A percentile compares a stretch with the other conserved stretches of the same genome.
Conservation (phyloP, 257 asterid genomes). For the Marsdenia floribunda region DNA sequence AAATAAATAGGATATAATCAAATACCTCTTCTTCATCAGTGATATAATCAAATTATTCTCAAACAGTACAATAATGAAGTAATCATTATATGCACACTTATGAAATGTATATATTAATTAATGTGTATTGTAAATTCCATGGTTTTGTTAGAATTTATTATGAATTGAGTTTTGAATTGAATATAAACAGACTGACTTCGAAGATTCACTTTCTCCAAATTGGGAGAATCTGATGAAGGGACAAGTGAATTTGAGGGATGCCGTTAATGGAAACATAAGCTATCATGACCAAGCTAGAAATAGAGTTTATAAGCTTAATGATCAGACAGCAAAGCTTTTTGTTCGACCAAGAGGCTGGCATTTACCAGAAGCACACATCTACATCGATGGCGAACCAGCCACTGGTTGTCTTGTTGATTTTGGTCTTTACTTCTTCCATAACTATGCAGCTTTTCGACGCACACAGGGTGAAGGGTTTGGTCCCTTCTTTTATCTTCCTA, state of each 20-base stretch:
- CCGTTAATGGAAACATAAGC: conserved; percentile 76
- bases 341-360: conserved; percentile 99
- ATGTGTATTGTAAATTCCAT: too few species aligned
- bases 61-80: too few species aligned
- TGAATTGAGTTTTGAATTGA: neutral
- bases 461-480: conserved; percentile 73
- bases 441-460: conserved; percentile 49
- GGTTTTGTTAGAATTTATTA: neutral
- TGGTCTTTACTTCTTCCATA: conserved; percentile 90
- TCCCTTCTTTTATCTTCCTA: conserved; percentile 93
- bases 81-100: too few species aligned
- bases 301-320: conserved; percentile 67
- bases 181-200: conserved; percentile 74
- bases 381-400: conserved; percentile 91
- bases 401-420: conserved; percentile 77
- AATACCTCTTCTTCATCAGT: neutral
- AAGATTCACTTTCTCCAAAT: conserved; percentile 86
- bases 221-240: conserved; percentile 93
- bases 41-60: too few species aligned
- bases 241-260: conserved; percentile 78
- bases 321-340: conserved; percentile 79
- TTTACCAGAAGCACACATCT: conserved; percentile 81
- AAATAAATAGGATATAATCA: too few species aligned
- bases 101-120: too few species aligned
- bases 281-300: conserved; percentile 71